phyloP scores from a whole-genome alignment of 257 asterid genomes.

The Plantago ovata region DNA sequence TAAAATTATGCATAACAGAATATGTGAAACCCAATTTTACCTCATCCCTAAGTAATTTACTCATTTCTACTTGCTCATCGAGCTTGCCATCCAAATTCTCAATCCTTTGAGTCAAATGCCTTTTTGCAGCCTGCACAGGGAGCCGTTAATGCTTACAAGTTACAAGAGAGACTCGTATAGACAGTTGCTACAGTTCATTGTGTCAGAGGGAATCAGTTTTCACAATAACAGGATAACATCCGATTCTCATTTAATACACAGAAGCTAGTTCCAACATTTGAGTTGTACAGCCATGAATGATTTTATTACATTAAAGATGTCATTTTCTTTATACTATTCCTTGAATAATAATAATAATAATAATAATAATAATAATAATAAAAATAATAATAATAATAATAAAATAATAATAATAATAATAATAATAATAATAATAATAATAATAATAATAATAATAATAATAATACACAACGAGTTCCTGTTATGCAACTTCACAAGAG shows the following conservation, averaged over 20 bases:
- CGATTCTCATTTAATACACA: too few relatives aligned
- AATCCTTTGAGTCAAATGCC: constrained; percentile 89
- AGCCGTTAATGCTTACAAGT: constrained; percentile 2
- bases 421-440: background rate
- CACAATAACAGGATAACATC: too few relatives aligned
- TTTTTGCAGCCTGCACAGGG: constrained; percentile 64
- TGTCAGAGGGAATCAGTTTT: too few relatives aligned
- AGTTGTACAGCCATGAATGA: background rate
- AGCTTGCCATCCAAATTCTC: constrained; percentile 88
- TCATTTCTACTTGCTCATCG: constrained; percentile 82
- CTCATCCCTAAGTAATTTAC: constrained; percentile 68
- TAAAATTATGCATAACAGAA: background rate
- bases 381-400: background rate
- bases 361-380: background rate
- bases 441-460: background rate
- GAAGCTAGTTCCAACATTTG: constrained; percentile 1
- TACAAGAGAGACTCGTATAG: constrained; percentile 1
- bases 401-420: background rate
- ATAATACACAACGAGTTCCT: background rate
- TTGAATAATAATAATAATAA: background rate
- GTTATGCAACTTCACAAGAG: background rate
- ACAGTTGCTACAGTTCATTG: too few relatives aligned
- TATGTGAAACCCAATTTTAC: constrained; percentile 27
- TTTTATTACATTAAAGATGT: background rate
- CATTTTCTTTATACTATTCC: background rate